phyloP scores from a whole-genome alignment of 179 eudicot genomes.

The Patellifolia procumbens region DNA sequence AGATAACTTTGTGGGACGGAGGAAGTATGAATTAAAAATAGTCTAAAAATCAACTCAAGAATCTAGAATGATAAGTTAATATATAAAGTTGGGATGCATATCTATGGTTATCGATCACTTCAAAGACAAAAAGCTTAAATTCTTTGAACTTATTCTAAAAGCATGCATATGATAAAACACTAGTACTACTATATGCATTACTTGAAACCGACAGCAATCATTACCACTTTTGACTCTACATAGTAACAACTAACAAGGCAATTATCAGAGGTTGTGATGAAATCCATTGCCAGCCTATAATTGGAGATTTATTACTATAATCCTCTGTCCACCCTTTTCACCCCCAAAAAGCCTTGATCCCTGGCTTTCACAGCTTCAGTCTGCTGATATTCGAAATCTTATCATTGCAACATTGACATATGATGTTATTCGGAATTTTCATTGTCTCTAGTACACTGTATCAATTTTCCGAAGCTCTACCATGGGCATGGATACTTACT shows the following conservation, averaged over 20 bases:
- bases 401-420: neutral
- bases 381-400: neutral
- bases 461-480: too few relatives aligned
- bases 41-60: neutral
- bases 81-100: constrained; percentile 16
- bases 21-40: neutral
- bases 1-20: too few relatives aligned
- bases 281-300: constrained; percentile 24
- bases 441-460: neutral
- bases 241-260: neutral
- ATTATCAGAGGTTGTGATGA: constrained; percentile 9
- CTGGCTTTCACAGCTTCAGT: constrained; percentile 18
- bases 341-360: constrained; percentile 18
- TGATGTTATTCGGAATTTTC: neutral
- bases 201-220: constrained; percentile 27
- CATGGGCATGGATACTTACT: too few relatives aligned
- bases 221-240: constrained; percentile 26
- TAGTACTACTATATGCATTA: neutral
- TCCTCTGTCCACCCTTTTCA: constrained; percentile 4
- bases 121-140: neutral
- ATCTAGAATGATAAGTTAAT: constrained; percentile 9
- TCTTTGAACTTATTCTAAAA: constrained; percentile 22
- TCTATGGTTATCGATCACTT: constrained; percentile 16
- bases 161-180: constrained; percentile 21
- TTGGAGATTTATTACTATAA: constrained; percentile 26